Evolutionary conservation across 2,329 filamentous ascomycete species (phyloP).

Genomic region (Cryphonectria carpinicola): DNA sequence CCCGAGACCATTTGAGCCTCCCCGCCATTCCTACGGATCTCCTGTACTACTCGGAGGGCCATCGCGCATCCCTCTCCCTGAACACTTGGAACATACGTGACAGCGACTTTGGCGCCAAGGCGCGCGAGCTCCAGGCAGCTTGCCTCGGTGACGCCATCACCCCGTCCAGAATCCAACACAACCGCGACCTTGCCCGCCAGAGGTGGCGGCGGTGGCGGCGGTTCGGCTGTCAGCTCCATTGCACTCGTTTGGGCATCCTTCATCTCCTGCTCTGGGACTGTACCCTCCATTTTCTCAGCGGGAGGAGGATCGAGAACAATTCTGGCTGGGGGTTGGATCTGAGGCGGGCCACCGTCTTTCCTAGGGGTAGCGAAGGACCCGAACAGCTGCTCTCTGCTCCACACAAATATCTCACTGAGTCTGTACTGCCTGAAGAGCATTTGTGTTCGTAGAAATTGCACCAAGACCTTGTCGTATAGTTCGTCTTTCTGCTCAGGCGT

Average conservation of each 20-base stretch:
- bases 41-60: not conserved
- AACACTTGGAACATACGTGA: not conserved
- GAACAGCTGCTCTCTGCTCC: not conserved
- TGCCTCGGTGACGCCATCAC: conserved; percentile 8
- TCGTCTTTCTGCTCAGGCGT: not conserved
- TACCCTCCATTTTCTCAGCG: not conserved
- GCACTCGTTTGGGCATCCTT: not conserved
- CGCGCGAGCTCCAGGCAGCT: conserved; percentile 2
- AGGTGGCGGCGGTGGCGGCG: not conserved
- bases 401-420: not conserved
- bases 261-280: not conserved
- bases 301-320: not conserved
- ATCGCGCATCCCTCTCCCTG: not conserved
- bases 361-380: not conserved
- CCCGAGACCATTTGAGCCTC: not conserved
- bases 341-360: not conserved
- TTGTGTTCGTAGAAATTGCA: not conserved
- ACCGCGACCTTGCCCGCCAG: not conserved
- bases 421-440: not conserved
- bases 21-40: not conserved
- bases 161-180: not conserved
- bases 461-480: conserved; percentile 8
- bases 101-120: conserved; percentile 6
- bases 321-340: not conserved
- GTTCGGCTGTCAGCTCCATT: not conserved